Evolutionary conservation across 2,329 filamentous ascomycete species (phyloP), one percentile per base, ranked within the genome.

Genomic region (Fusarium virguliforme): DNA sequence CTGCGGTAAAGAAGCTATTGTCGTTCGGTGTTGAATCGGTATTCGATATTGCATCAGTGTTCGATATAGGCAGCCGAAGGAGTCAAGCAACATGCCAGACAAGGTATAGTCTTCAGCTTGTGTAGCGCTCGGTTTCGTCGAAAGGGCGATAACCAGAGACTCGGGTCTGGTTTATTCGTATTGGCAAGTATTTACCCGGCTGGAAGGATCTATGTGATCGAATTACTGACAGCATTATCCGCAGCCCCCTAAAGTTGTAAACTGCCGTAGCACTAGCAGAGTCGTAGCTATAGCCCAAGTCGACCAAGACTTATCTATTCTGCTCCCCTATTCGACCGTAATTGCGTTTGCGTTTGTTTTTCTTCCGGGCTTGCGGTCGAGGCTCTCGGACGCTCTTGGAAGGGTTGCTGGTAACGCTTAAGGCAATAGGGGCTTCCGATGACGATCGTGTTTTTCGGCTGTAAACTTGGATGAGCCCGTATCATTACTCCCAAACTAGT

Each of bases 111-210:
- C 13, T n/a, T 10, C 1, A 3, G 8, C 2, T n/a, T 8, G 1
- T 48, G 24, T 9, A 7, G 4, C 24, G 24, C 8, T 48, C 2
- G 1, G 13, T n/a, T 15, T 6, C n/a, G 8, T 10, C 24, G 2
- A 48, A 28, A 8, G 28, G 8, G 2, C 4, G 5, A n/a, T 4
- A 28, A 1, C 15, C 3, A 6, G 22, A n/a, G 24, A 4, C 22
- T 1, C 4, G 4, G 8, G 3, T n/a, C 13, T 48, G n/a, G n/a
- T 2, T 6, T 8, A 6, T n/a, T 28, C 8, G 43, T 48, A 9
- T 28, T 28, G 8, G 6, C 8, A 28, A 6, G 1, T 2, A 9
- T 28, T n/a, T 28, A 10, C 28, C 13, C 5, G 1, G 0, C 15
- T 3, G 0, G 8, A 28, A 28, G 3, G 2, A 2, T 10, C 8